These are phyloP conservation scores for Umbelopsis sp. DNA, from an alignment of 371 early-diverging fungal species.

Conservation along the genomic window DNA sequence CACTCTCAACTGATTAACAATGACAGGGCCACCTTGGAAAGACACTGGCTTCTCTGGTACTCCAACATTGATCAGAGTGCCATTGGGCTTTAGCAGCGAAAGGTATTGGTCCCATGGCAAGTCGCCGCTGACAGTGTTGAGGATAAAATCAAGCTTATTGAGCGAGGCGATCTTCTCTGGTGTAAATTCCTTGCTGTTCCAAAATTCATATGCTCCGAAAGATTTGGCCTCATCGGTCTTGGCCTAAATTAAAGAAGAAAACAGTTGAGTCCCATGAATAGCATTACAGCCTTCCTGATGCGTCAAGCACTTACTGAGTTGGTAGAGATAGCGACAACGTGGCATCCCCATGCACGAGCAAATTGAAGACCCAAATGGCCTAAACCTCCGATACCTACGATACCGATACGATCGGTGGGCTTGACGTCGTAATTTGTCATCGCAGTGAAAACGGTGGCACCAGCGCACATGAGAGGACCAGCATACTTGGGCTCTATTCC, in stretches of 20 bases:
- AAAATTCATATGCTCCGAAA: slow-evolving; percentile 70
- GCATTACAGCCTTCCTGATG: not conserved
- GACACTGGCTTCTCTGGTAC: slow-evolving; percentile 38
- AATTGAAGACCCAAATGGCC: slow-evolving; percentile 72
- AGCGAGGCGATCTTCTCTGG: slow-evolving; percentile 31
- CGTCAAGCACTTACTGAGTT: slow-evolving; percentile 32
- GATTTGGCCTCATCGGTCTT: slow-evolving; percentile 67
- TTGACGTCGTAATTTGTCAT: slow-evolving; percentile 45
- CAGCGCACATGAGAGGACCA: slow-evolving; percentile 69
- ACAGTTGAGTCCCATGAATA: too few relatives aligned
- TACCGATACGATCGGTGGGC: slow-evolving; percentile 60
- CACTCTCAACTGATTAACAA: slow-evolving; percentile 32
- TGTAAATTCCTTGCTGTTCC: slow-evolving; percentile 44
- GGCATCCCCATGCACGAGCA: slow-evolving; percentile 64
- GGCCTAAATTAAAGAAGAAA: slow-evolving; percentile 26
- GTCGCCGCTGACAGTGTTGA: slow-evolving; percentile 49
- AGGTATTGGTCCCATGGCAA: slow-evolving; percentile 49
- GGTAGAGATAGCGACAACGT: slow-evolving; percentile 43
- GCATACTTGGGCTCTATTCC: slow-evolving; percentile 54
- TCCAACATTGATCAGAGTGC: slow-evolving; percentile 48
- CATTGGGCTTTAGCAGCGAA: slow-evolving; percentile 37
- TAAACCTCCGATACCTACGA: slow-evolving; percentile 75
- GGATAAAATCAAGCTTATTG: slow-evolving; percentile 50
- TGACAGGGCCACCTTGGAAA: slow-evolving; percentile 27
- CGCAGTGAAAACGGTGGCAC: slow-evolving; percentile 64